Conservation (phyloP, 75 land plant species). For the Pinus tabuliformis region DNA sequence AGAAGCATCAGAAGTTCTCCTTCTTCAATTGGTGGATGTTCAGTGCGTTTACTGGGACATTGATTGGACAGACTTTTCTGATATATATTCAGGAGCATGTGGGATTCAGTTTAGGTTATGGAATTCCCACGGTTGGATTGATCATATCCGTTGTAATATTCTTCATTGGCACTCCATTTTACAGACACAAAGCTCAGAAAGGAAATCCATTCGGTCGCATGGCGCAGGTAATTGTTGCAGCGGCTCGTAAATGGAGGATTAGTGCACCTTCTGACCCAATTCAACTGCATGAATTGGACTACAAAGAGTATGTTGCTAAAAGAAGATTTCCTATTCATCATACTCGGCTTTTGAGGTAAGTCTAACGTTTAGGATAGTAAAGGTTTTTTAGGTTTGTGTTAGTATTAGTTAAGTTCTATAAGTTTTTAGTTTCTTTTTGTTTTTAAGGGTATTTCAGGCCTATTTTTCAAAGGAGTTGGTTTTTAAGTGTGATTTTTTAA, state of each 20-base stretch:
- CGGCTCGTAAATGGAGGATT: constrained; percentile 49
- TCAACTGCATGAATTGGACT: constrained; percentile 58
- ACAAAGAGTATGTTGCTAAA: constrained; percentile 43
- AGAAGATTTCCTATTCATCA: constrained; percentile 47
- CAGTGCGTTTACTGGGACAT: constrained; percentile 51
- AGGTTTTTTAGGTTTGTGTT: no score
- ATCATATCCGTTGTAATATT: constrained; percentile 48
- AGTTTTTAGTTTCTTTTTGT: no score
- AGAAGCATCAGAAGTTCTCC: constrained; percentile 53
- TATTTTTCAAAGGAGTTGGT: no score
- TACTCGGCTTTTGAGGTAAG: constrained; percentile 51
- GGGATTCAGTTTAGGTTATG: constrained; percentile 71
- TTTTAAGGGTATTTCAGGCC: no score
- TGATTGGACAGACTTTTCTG: constrained; percentile 53
- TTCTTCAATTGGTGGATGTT: constrained; percentile 91
- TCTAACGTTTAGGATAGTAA: no score
- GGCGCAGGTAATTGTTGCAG: constrained; percentile 61
- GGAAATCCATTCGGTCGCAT: constrained; percentile 73
- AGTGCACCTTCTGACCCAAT: constrained; percentile 42
- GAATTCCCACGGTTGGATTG: constrained; percentile 41
- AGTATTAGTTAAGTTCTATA: no score
- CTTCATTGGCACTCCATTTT: constrained; percentile 68
- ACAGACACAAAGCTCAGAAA: constrained; percentile 52
- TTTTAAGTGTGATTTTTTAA: no score
- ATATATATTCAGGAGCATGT: constrained; percentile 65